Percentiles rank a stretch among this genome's conserved stretches.
These are phyloP conservation scores for Hymenoscyphus albidus DNA, from an alignment of 2,329 filamentous ascomycete genomes.

Conservation along the genomic window DNA sequence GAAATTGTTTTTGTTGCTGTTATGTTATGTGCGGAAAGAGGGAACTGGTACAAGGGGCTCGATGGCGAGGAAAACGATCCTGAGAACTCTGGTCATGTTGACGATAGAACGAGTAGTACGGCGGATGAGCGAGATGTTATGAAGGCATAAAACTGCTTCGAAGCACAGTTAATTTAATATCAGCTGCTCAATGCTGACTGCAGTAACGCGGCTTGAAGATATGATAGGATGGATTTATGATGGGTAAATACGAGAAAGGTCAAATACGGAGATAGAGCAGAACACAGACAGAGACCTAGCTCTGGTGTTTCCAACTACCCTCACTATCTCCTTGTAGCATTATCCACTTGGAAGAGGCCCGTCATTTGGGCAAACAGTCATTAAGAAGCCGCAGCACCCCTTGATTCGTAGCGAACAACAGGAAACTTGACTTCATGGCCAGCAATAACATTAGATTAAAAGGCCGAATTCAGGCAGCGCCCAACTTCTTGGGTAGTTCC, in stretches of 20 bases:
- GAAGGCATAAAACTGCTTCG: neutral
- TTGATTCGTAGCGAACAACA: neutral
- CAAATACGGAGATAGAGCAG: too few relatives aligned
- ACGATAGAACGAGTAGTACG: neutral
- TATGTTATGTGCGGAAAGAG: neutral
- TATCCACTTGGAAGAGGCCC: neutral
- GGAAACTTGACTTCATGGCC: neutral
- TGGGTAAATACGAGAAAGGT: too few relatives aligned
- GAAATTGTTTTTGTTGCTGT: constrained; percentile 3
- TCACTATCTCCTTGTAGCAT: too few relatives aligned
- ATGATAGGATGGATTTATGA: neutral
- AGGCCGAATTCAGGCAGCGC: constrained; percentile 7
- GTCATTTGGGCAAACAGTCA: neutral
- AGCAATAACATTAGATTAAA: neutral
- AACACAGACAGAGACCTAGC: too few relatives aligned
- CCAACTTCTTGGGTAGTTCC: constrained; percentile 68
- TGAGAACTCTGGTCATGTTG: neutral
- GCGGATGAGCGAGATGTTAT: neutral
- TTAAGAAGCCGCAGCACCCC: neutral
- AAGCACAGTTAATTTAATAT: neutral
- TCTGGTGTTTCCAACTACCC: too few relatives aligned
- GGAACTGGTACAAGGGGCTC: neutral
- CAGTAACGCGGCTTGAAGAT: too few relatives aligned
- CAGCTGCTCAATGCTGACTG: too few relatives aligned
- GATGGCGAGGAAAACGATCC: neutral